Percentiles rank a stretch among this genome's conserved stretches.
Evolutionary conservation across 139 green algal genomes (phyloP).

Genomic region (Chlorella sp.): DNA sequence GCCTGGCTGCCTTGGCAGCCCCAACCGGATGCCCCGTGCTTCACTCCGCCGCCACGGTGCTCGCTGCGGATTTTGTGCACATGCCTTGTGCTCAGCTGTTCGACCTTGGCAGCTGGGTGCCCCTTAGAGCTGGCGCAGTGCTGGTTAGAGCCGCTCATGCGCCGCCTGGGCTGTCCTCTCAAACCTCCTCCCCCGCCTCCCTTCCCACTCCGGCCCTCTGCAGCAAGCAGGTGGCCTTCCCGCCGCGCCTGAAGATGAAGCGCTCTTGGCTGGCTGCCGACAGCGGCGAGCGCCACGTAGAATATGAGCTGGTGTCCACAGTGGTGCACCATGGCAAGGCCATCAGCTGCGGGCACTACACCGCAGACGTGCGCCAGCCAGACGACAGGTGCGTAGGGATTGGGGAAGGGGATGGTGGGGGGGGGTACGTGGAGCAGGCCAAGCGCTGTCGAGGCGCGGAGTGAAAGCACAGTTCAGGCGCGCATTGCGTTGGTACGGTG

Average conservation of each 20-base stretch:
- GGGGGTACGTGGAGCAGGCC: neutral
- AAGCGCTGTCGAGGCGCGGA: no score
- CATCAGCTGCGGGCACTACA: constrained; percentile 78
- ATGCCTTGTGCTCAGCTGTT: neutral
- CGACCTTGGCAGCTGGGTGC: neutral
- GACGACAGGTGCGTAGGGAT: constrained; percentile 38
- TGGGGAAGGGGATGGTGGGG: neutral
- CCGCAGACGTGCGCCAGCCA: constrained; percentile 76
- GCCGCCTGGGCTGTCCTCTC: neutral
- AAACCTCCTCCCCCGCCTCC: no score
- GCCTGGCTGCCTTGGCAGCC: neutral
- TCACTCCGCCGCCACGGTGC: neutral
- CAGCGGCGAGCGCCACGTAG: constrained; percentile 38
- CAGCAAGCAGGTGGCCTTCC: constrained; percentile 71
- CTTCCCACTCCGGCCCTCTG: constrained; percentile 23
- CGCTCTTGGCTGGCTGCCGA: constrained; percentile 54
- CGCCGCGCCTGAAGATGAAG: constrained; percentile 51
- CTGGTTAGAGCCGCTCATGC: neutral
- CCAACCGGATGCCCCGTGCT: neutral
- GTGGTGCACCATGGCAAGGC: constrained; percentile 79
- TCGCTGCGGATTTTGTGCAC: neutral
- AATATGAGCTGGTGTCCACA: constrained; percentile 73
- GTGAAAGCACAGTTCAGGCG: neutral
- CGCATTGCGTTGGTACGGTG: neutral
- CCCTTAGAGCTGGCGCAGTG: neutral